A percentile compares a stretch with the other conserved stretches of the same genome.
These are phyloP conservation scores for Trametes sp. DNA, from an alignment of 1,284 basidiomycete species.

Conservation along the genomic window DNA sequence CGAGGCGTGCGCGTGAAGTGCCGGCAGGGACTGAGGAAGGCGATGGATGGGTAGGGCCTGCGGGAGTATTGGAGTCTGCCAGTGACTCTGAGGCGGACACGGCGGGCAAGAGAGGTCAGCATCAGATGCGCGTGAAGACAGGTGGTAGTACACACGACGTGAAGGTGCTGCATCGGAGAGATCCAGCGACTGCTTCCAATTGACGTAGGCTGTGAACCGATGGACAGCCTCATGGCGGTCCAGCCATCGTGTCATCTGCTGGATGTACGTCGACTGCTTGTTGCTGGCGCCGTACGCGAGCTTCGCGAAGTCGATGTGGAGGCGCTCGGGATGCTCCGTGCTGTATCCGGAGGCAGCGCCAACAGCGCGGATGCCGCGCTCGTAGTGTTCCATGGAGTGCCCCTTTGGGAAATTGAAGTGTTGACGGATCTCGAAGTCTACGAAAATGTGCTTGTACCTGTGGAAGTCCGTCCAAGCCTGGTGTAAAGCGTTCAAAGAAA, in stretches of 20 bases:
- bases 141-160: no score
- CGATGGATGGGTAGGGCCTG: no score
- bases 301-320: slow-evolving; percentile 41
- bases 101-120: no score
- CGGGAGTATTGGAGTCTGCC: no score
- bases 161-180: not conserved
- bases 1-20: no score
- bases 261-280: slow-evolving; percentile 23
- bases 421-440: slow-evolving; percentile 26
- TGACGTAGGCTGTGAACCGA: slow-evolving; percentile 2
- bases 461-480: slow-evolving; percentile 33
- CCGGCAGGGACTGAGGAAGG: no score
- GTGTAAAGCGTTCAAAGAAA: slow-evolving; percentile 23
- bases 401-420: slow-evolving; percentile 43
- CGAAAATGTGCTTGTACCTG: slow-evolving; percentile 35
- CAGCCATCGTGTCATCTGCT: slow-evolving; percentile 36
- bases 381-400: slow-evolving; percentile 36
- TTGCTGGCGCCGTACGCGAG: slow-evolving; percentile 32
- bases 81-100: no score
- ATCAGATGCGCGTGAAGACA: no score
- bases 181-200: no score
- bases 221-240: slow-evolving; percentile 25
- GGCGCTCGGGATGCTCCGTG: slow-evolving; percentile 36
- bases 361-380: slow-evolving; percentile 21
- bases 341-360: slow-evolving; percentile 36